Evolutionary conservation across 1,284 basidiomycete species (phyloP), one percentile per base, ranked within the genome.

Genomic region (Bondarzewia mesenterica): DNA sequence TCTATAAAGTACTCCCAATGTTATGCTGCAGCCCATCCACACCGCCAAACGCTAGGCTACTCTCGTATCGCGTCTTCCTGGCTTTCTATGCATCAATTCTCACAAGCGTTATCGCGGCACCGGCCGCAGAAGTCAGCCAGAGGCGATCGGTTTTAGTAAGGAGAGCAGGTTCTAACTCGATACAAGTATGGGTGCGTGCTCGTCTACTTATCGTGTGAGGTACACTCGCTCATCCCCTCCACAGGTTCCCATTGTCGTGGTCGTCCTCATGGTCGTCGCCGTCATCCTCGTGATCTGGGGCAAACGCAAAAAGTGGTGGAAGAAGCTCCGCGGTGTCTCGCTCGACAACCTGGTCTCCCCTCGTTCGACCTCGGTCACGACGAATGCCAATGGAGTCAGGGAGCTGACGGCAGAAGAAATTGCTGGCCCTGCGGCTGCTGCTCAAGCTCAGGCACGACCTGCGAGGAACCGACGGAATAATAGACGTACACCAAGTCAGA

Each of bases 401-500:
- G 60, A 67, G 52, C 54, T 68, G 35, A 68, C 66, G 8, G 66
- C 66, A 1, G 62, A 62, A 48, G 62, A 65, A 49, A 42, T 51
- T 37, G 50, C 56, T 2, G 54, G 53, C 15, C 54, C 51, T 15
- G 49, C 50, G 1, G 56, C 54, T 4, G 53, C 52, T 8, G 46
- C 53, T 12, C 48, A 57, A 16, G 39, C 52, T 7, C 49, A 57
- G 35, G 46, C 42, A 27, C 46, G 22, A 7, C 22, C 22, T 20
- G 47, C 46, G 7, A 43, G 60, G 43, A 49, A 69, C 3, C 66
- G 84, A 25, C 65, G 82, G 46, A 73, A 73, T 14, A 67, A 77
- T 16, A 63, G 75, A 32, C n/a, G n/a, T n/a, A 75, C 73, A 1
- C 69, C 75, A 2, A 78, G 76, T 44, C 84, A 86, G 60, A 79